Evolutionary conservation across 352 stramenopile species (phyloP), one percentile per base, ranked within the genome.

Genomic region (Phytophthora gonapodyides): DNA sequence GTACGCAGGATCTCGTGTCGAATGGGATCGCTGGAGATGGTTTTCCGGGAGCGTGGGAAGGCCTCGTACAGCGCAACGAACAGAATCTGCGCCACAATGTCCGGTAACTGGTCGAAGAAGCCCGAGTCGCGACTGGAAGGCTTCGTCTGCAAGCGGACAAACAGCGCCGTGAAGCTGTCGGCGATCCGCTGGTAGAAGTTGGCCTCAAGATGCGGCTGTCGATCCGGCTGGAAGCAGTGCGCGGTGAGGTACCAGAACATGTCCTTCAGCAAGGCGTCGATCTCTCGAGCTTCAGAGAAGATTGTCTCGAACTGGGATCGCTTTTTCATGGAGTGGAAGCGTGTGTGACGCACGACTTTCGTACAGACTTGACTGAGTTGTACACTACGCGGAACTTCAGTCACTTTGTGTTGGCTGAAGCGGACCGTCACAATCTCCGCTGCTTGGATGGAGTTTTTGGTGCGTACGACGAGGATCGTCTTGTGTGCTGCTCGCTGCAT

Each of bases 181-280:
- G 82, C 76, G n/a, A 89, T 87, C 3, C 82, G 80, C 17, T 78
- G 56, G 52, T 87, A 87, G 35, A 88, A 84, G 3, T 49, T 59
- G 9, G 71, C 43, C 47, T 89, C 77, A 5, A 83, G 41, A 2
- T 73, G 43, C 2, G 59, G 42, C 17, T 89, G 78, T 31, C 69
- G 63, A 21, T 67, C 69, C 7, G 61, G 48, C 58, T 90, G 82
- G 60, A 92, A 92, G 19, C 70, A 81, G 40, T 80, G 67, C 0
- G 80, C 74, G 2, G 75, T 87, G 11, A 88, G 36, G 50, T 86
- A 87, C 82, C 82, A 92, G 48, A 92, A 92, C 65, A 90, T 80
- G 44, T 92, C 80, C 57, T 89, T 87, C 15, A 90, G 54, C 17
- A 92, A 40, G 33, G 68, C 61, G 5, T 92, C 70, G 24, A 88